A percentile compares a stretch with the other conserved stretches of the same genome.
Conservation (phyloP, 129 eudicot species). For the Arctium minus region DNA sequence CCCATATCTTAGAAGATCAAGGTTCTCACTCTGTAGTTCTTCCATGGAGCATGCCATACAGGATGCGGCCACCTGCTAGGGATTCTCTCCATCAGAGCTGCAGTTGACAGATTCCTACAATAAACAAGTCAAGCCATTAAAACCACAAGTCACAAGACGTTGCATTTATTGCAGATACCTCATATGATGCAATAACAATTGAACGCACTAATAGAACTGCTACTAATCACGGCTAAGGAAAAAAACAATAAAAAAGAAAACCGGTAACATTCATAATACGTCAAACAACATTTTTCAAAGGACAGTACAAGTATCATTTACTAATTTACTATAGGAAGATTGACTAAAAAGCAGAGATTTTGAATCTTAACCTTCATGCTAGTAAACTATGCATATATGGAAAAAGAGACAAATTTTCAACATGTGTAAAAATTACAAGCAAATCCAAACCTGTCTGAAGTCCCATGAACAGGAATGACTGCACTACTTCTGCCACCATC, state of each 20-base stretch:
- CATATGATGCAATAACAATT: too few species aligned
- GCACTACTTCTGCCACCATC: slow-evolving; percentile 62
- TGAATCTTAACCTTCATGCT: not conserved
- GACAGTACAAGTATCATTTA: not conserved
- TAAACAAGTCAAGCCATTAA: not conserved
- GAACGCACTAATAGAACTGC: not conserved
- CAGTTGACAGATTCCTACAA: slow-evolving; percentile 70
- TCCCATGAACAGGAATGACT: slow-evolving; percentile 53
- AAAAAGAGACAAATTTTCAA: not conserved
- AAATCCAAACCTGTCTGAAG: slow-evolving; percentile 64
- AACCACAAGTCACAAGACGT: not conserved
- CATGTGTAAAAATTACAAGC: not conserved
- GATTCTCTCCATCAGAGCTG: slow-evolving; percentile 97
- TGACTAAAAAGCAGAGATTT: not conserved
- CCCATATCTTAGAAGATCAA: not conserved
- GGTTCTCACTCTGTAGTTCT: slow-evolving; percentile 49
- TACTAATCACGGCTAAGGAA: not conserved
- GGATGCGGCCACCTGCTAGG: slow-evolving; percentile 99
- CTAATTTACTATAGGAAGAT: not conserved
- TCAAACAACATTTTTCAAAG: not conserved
- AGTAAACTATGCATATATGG: not conserved
- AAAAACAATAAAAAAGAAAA: not conserved
- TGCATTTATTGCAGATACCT: not conserved
- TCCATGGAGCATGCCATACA: slow-evolving; percentile 48
- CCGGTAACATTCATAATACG: not conserved